Percentiles rank a stretch among this genome's conserved stretches.
Evolutionary conservation across 2,329 filamentous ascomycete species (phyloP).

Genomic region (Xylariaceae sp.): DNA sequence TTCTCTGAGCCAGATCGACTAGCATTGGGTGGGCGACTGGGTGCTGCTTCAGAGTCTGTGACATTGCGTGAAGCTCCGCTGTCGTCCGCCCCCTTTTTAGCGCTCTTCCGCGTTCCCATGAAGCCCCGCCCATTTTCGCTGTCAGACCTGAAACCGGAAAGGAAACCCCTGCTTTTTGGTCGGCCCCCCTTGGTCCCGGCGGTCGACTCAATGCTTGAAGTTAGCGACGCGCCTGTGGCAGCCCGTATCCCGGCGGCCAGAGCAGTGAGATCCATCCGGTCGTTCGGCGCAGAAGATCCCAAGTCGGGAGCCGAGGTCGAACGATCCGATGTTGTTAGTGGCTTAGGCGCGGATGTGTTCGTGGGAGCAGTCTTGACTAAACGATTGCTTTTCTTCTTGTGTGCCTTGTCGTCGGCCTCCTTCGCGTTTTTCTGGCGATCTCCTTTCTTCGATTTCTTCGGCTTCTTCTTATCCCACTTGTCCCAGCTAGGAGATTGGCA

Average conservation of each 20-base stretch:
- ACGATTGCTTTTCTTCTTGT: conserved; percentile 35
- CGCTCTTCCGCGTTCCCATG: conserved; percentile 19
- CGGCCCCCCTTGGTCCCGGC: conserved; percentile 21
- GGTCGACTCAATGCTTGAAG: conserved; percentile 2
- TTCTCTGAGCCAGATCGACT: conserved; percentile 15
- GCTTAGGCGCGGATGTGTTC: conserved; percentile 21
- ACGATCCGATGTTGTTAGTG: conserved; percentile 26
- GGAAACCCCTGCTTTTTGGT: conserved; percentile 29
- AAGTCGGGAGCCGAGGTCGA: conserved; percentile 29
- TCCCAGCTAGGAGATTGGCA: conserved; percentile 61
- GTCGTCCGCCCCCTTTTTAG: conserved; percentile 21
- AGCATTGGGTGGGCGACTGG: conserved; percentile 18
- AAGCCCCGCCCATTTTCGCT: conserved; percentile 29
- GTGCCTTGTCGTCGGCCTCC: conserved; percentile 37
- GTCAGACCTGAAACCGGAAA: conserved; percentile 28
- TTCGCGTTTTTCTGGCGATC: conserved; percentile 38
- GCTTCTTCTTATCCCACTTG: conserved; percentile 47
- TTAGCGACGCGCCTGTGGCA: conserved; percentile 20
- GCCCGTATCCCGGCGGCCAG: conserved; percentile 13
- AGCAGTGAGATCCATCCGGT: conserved; percentile 18
- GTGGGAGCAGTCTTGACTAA: conserved; percentile 36
- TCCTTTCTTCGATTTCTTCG: conserved; percentile 44
- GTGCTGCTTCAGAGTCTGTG: conserved; percentile 15
- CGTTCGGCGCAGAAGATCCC: conserved; percentile 20
- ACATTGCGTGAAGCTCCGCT: conserved; percentile 12